Evolutionary conservation across 495 filamentous ascomycete species (phyloP).

Genomic region (Hyaloscypha hepaticicola): DNA sequence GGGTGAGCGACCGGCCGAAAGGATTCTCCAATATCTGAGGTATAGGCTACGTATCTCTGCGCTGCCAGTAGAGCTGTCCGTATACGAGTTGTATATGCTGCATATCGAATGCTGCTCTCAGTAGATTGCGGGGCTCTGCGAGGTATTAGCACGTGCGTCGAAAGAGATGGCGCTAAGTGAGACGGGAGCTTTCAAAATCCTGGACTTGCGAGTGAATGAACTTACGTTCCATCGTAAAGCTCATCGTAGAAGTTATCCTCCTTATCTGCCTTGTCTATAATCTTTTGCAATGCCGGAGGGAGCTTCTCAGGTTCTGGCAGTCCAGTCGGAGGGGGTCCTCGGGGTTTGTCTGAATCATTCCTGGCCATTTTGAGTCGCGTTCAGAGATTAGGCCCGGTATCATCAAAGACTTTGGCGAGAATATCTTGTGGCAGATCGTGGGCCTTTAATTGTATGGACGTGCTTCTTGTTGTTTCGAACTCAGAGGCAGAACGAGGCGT

Average conservation of each 20-base stretch:
- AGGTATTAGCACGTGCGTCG: slow-evolving; percentile 15
- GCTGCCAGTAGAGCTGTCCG: slow-evolving; percentile 87
- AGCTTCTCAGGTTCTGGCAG: slow-evolving; percentile 62
- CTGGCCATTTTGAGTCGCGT: slow-evolving; percentile 20
- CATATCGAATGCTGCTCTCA: slow-evolving; percentile 82
- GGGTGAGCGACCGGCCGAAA: slow-evolving; percentile 94
- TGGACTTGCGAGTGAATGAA: slow-evolving; percentile 8
- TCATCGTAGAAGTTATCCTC: slow-evolving; percentile 79
- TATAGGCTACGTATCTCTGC: slow-evolving; percentile 97
- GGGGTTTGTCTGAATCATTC: slow-evolving; percentile 28
- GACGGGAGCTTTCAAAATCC: slow-evolving; percentile 3
- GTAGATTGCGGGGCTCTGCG: slow-evolving; percentile 75
- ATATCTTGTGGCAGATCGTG: background rate
- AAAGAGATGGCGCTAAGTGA: background rate
- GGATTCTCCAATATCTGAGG: slow-evolving; percentile 93
- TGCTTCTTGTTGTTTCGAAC: background rate
- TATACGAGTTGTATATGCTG: slow-evolving; percentile 82
- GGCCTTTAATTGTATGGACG: background rate
- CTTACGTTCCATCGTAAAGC: slow-evolving; percentile 78
- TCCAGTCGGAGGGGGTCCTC: slow-evolving; percentile 35
- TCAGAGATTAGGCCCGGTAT: background rate
- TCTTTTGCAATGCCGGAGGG: slow-evolving; percentile 66
- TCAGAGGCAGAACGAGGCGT: background rate
- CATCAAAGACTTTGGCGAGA: background rate
- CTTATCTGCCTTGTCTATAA: slow-evolving; percentile 61